A percentile compares a stretch with the other conserved stretches of the same genome.
Conservation (phyloP, 352 stramenopile genomes). For the Globisporangium parvum region DNA sequence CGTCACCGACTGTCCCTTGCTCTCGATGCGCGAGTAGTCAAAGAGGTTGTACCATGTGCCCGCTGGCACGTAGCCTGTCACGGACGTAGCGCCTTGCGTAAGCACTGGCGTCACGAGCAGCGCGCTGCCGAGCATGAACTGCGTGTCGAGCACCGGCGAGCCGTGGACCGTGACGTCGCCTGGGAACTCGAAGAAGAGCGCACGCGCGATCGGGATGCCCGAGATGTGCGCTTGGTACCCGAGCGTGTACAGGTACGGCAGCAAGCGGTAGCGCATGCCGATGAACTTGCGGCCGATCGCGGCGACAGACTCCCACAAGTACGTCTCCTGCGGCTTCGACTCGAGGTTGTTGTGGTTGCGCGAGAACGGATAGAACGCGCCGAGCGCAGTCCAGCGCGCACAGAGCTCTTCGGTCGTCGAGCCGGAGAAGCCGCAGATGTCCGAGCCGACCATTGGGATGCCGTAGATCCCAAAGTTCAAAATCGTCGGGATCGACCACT, state of each 20-base stretch:
- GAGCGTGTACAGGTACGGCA: constrained; percentile 79
- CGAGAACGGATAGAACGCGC: constrained; percentile 74
- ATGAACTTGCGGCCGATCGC: constrained; percentile 57
- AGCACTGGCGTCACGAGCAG: too few relatives aligned
- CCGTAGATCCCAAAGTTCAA: constrained; percentile 72
- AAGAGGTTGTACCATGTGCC: too few relatives aligned
- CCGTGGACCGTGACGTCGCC: constrained; percentile 25
- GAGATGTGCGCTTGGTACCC: constrained; percentile 44
- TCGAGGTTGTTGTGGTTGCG: constrained; percentile 78
- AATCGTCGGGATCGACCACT: constrained; percentile 58
- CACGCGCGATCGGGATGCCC: constrained; percentile 42
- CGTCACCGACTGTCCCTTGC: too few relatives aligned
- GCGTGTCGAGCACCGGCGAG: constrained; percentile 26
- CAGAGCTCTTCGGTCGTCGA: constrained; percentile 65
- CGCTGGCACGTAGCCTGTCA: too few relatives aligned
- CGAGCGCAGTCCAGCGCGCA: constrained; percentile 68
- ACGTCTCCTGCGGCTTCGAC: constrained; percentile 50
- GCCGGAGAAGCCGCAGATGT: constrained; percentile 67
- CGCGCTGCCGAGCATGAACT: constrained; percentile 47
- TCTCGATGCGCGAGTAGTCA: too few relatives aligned
- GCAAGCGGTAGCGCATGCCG: constrained; percentile 57
- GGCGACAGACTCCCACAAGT: constrained; percentile 48
- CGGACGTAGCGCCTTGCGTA: too few relatives aligned
- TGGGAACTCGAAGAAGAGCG: constrained; percentile 65
- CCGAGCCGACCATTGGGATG: constrained; percentile 77